Percentiles rank a stretch among this genome's conserved stretches.
phyloP scores from a whole-genome alignment of 495 filamentous ascomycete genomes.

The Aspergillus campestris region DNA sequence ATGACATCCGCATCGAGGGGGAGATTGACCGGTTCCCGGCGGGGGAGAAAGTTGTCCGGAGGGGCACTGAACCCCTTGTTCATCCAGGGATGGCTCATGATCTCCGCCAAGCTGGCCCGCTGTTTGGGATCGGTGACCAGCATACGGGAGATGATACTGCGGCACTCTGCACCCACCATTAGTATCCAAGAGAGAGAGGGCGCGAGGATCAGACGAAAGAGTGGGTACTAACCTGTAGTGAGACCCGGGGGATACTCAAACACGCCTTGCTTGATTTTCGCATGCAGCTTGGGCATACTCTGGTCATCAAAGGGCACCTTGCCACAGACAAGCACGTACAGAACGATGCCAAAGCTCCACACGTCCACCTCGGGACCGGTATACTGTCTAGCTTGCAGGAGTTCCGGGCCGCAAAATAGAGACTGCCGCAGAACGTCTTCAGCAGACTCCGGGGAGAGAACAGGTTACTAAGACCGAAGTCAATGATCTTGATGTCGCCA shows the following conservation, averaged over 20 bases:
- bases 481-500: conserved; percentile 99
- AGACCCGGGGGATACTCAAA: conserved; percentile 96
- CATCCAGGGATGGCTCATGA: conserved; percentile 97
- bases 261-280: conserved; percentile 95
- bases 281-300: conserved; percentile 97
- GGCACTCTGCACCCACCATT: conserved; percentile 58
- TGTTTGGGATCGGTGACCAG: conserved; percentile 89
- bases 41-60: conserved; percentile 84
- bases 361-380: conserved; percentile 95
- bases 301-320: conserved; percentile 99
- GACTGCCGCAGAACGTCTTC: conserved; percentile 95
- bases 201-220: background rate
- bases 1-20: conserved; percentile 80
- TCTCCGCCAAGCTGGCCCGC: conserved; percentile 78
- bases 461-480: conserved; percentile 95
- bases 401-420: conserved; percentile 95
- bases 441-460: conserved; percentile 81
- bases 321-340: conserved; percentile 95
- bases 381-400: conserved; percentile 89
- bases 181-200: background rate
- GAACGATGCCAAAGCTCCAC: conserved; percentile 99
- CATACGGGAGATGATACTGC: conserved; percentile 90
- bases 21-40: conserved; percentile 73
- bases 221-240: conserved; percentile 58
- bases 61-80: conserved; percentile 80